Conservation (phyloP, 2,329 filamentous ascomycete genomes). For the Diaporthe capsici region DNA sequence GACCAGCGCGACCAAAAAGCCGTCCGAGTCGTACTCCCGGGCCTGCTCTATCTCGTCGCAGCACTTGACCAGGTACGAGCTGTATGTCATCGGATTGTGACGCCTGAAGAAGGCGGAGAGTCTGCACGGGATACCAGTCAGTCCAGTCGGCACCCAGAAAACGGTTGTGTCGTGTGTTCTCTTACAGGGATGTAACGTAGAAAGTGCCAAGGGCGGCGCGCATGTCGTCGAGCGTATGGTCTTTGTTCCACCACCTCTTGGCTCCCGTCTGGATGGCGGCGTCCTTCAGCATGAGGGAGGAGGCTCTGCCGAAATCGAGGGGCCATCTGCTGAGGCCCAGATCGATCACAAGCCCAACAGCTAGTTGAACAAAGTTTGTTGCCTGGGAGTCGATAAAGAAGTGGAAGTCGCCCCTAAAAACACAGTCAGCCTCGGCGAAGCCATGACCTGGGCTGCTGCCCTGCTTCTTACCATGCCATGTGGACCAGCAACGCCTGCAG, state of each 20-base stretch:
- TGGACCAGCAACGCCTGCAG: constrained; percentile 57
- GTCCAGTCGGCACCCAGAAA: not conserved
- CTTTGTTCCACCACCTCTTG: constrained; percentile 36
- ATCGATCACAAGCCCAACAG: constrained; percentile 55
- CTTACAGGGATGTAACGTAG: constrained; percentile 54
- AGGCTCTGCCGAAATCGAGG: constrained; percentile 43
- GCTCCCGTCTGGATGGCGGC: constrained; percentile 46
- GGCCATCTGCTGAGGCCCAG: constrained; percentile 53
- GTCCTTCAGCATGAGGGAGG: constrained; percentile 52
- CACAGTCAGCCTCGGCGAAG: not conserved
- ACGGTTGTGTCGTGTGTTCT: no score
- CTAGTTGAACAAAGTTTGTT: constrained; percentile 57
- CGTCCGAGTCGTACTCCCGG: constrained; percentile 51
- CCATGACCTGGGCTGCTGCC: not conserved
- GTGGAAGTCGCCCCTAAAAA: constrained; percentile 55
- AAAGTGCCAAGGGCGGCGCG: constrained; percentile 58
- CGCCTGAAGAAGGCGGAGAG: constrained; percentile 51
- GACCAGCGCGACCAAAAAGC: constrained; percentile 51
- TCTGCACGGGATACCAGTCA: constrained; percentile 36
- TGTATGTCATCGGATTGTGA: constrained; percentile 51
- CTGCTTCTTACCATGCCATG: constrained; percentile 53
- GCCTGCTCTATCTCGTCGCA: constrained; percentile 49
- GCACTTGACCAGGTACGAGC: constrained; percentile 52
- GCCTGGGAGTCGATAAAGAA: constrained; percentile 54
- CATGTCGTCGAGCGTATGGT: constrained; percentile 54